Evolutionary conservation across 345 rosid genomes (phyloP).

Genomic region (Sisymbrium altissimum): DNA sequence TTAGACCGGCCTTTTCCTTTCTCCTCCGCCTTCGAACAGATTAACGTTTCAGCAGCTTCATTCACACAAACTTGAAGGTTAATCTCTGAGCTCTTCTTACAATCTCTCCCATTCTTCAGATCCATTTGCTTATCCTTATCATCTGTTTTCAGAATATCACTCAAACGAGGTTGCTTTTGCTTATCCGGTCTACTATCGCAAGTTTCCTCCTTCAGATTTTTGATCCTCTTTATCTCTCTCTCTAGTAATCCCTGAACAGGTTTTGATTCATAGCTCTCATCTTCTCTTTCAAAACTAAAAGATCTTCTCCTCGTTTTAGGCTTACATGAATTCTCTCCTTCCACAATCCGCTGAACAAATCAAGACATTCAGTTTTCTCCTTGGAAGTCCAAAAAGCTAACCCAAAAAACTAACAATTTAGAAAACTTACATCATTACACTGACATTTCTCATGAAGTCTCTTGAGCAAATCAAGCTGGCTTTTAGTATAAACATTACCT

Average conservation of each 20-base stretch:
- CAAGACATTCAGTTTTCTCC: constrained; percentile 18
- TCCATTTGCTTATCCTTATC: constrained; percentile 19
- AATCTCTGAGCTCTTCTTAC: constrained; percentile 34
- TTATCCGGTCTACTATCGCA: background rate
- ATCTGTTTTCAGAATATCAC: constrained; percentile 17
- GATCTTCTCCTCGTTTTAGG: constrained; percentile 37
- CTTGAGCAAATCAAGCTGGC: constrained; percentile 40
- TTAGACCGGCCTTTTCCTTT: constrained; percentile 43
- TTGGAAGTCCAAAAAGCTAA: background rate
- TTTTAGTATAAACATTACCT: constrained; percentile 40
- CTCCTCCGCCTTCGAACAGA: constrained; percentile 43
- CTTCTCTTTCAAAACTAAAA: constrained; percentile 26
- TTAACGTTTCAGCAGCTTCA: constrained; percentile 55
- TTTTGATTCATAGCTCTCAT: constrained; percentile 33
- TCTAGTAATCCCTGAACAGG: constrained; percentile 29
- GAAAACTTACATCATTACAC: constrained; percentile 40
- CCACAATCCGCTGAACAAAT: constrained; percentile 24
- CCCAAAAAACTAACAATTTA: background rate
- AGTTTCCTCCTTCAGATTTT: constrained; percentile 23
- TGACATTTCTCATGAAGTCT: constrained; percentile 37
- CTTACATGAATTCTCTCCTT: constrained; percentile 35
- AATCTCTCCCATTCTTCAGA: constrained; percentile 25
- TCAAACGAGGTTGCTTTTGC: constrained; percentile 23
- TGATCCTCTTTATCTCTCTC: constrained; percentile 24
- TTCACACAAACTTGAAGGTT: constrained; percentile 49